Evolutionary conservation across 2,329 filamentous ascomycete species (phyloP).

Genomic region (Talaromyces sp.): DNA sequence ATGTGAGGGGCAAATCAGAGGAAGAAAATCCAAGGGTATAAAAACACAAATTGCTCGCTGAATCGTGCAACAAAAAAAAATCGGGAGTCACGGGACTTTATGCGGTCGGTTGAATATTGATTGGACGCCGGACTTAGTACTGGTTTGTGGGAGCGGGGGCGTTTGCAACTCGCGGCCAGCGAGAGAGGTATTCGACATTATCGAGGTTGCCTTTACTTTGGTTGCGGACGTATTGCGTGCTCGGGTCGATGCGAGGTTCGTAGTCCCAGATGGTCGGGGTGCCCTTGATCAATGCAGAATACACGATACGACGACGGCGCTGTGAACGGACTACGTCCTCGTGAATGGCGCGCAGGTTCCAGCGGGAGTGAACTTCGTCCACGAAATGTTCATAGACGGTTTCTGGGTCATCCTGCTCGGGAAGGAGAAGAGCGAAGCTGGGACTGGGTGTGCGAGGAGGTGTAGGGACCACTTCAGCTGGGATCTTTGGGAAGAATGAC

Average conservation of each 20-base stretch:
- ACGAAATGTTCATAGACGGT: slow-evolving; percentile 64
- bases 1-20: slow-evolving; percentile 4
- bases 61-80: slow-evolving; percentile 2
- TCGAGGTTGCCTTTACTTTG: slow-evolving; percentile 41
- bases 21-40: slow-evolving; percentile 8
- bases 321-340: slow-evolving; percentile 71
- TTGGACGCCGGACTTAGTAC: background rate
- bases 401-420: slow-evolving; percentile 33
- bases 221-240: slow-evolving; percentile 70
- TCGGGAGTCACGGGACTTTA: slow-evolving; percentile 1
- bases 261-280: slow-evolving; percentile 81
- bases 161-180: slow-evolving; percentile 36
- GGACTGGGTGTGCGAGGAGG: slow-evolving; percentile 42
- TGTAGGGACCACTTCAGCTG: slow-evolving; percentile 23
- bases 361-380: slow-evolving; percentile 68
- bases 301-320: slow-evolving; percentile 73
- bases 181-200: slow-evolving; percentile 41
- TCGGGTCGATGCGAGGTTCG: slow-evolving; percentile 57
- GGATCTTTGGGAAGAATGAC: slow-evolving; percentile 20
- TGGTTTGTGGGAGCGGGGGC: background rate
- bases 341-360: slow-evolving; percentile 79
- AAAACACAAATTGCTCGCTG: slow-evolving; percentile 6
- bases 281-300: slow-evolving; percentile 74
- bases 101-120: background rate
- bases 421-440: slow-evolving; percentile 31